These are phyloP conservation scores for Linderina pennispora DNA, from an alignment of 192 early-diverging fungal species.

Conservation along the genomic window DNA sequence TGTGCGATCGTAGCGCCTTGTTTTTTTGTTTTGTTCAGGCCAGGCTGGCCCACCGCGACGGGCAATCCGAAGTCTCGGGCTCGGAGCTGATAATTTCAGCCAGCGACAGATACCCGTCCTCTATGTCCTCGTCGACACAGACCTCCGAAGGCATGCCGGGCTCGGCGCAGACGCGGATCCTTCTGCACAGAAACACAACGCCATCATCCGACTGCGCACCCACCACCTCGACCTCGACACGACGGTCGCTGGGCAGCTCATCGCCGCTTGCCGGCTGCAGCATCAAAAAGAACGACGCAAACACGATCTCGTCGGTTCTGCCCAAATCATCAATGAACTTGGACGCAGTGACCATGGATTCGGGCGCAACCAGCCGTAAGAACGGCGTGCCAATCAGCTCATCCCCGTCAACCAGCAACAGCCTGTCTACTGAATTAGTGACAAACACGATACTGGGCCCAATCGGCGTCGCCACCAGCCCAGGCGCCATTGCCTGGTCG, in stretches of 20 bases:
- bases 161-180: not conserved
- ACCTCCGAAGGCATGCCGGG: not conserved
- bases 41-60: not conserved
- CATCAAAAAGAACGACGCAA: not conserved
- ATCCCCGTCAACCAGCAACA: constrained; percentile 1
- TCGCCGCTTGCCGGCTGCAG: not conserved
- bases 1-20: no score
- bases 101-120: constrained; percentile 1
- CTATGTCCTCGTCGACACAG: not conserved
- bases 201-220: constrained; percentile 5
- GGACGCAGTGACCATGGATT: not conserved
- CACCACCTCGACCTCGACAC: constrained; percentile 6
- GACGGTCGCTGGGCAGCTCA: not conserved
- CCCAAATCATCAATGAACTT: not conserved
- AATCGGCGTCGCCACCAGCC: not conserved
- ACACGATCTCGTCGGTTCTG: not conserved
- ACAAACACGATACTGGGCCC: constrained; percentile 4
- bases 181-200: constrained; percentile 4
- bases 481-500: not conserved
- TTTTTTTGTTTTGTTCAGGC: not conserved
- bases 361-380: constrained; percentile 3
- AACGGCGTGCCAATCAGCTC: constrained; percentile 4
- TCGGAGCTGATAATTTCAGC: constrained; percentile 9
- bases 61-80: constrained; percentile 7
- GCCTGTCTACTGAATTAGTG: constrained; percentile 1